These are phyloP conservation scores for Aspergillus pseudonomiae DNA, from an alignment of 2,329 filamentous ascomycete species.

Conservation along the genomic window DNA sequence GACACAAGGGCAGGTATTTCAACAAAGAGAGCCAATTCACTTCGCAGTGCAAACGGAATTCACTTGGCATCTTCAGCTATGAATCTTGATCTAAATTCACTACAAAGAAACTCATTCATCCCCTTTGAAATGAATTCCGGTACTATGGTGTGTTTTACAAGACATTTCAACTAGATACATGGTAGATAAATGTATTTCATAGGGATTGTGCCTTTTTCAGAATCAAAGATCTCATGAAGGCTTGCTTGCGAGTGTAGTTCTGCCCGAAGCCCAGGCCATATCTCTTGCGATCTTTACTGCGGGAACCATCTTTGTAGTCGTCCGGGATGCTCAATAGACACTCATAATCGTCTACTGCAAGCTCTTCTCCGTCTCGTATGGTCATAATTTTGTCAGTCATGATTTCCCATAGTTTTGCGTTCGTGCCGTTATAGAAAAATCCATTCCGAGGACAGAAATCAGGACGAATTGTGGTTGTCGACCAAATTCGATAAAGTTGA, in stretches of 20 bases:
- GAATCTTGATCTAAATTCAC: no score
- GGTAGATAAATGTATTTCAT: accelerated
- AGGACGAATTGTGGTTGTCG: background rate
- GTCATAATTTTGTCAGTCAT: background rate
- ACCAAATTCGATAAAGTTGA: background rate
- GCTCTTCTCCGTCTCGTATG: background rate
- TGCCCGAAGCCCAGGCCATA: background rate
- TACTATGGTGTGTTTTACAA: background rate
- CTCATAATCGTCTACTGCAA: background rate
- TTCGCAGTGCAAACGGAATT: no score
- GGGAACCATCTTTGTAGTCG: background rate
- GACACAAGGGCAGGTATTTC: no score
- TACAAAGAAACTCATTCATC: no score
- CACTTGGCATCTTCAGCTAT: no score
- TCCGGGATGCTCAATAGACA: background rate
- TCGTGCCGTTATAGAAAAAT: background rate
- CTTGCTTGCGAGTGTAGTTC: background rate
- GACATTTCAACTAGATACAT: background rate
- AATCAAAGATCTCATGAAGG: background rate
- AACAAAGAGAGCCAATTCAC: no score
- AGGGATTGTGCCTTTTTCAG: background rate
- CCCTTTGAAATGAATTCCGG: no score
- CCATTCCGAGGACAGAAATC: background rate
- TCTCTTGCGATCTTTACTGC: background rate
- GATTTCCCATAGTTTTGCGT: background rate